Evolutionary conservation across 345 rosid species (phyloP).

Genomic region (Syzygium aromaticum): DNA sequence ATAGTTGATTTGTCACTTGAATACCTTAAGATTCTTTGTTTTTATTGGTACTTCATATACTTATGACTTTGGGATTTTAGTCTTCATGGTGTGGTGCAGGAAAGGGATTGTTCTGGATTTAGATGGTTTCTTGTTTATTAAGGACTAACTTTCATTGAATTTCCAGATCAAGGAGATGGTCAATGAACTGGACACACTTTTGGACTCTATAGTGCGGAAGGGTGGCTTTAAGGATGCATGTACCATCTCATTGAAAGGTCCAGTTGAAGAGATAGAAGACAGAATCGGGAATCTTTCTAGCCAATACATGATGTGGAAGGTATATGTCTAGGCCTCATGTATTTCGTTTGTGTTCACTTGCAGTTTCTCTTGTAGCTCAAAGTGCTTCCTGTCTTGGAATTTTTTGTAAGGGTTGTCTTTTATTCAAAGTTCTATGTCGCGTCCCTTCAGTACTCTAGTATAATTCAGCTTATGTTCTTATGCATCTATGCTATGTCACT

Average conservation of each 20-base stretch:
- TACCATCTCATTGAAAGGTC: conserved; percentile 42
- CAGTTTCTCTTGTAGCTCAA: background rate
- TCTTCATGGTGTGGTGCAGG: background rate
- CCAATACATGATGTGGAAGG: conserved; percentile 65
- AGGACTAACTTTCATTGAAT: background rate
- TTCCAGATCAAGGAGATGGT: conserved; percentile 75
- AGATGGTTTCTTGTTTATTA: background rate
- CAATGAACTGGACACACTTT: conserved; percentile 64
- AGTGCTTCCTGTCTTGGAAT: background rate
- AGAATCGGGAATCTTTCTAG: conserved; percentile 48
- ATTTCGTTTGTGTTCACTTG: background rate
- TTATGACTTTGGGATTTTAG: background rate
- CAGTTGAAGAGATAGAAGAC: conserved; percentile 65
- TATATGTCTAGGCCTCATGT: conserved; percentile 8
- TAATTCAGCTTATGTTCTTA: background rate
- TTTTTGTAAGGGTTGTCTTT: background rate
- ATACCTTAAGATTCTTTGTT: background rate
- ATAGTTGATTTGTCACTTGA: background rate
- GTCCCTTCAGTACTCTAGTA: background rate
- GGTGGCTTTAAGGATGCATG: conserved; percentile 89
- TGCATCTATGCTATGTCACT: background rate
- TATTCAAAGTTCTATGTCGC: background rate
- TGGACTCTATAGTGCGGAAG: conserved; percentile 56
- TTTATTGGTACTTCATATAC: background rate
- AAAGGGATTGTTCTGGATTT: background rate